phyloP scores from a whole-genome alignment of 352 stramenopile genomes.

The Peronosclerospora sorghi region DNA sequence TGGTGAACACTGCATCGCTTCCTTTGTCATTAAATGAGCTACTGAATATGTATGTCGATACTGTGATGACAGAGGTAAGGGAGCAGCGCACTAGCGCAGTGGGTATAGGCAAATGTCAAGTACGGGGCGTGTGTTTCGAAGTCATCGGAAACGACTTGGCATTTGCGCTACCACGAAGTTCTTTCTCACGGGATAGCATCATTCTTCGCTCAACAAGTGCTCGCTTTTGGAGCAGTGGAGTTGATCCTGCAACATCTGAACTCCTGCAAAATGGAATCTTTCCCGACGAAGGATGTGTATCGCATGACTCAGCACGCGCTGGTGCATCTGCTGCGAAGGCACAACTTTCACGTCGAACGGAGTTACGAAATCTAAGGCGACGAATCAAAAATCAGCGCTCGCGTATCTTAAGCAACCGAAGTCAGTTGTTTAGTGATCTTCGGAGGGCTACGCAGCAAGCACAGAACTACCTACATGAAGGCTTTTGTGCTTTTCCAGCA shows the following conservation, averaged over 20 bases:
- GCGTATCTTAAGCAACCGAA: slow-evolving; percentile 67
- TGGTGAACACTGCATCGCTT: slow-evolving; percentile 24
- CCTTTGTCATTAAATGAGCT: slow-evolving; percentile 28
- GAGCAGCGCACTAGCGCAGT: slow-evolving; percentile 10
- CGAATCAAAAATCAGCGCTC: slow-evolving; percentile 79
- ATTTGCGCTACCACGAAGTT: slow-evolving; percentile 68
- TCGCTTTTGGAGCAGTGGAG: slow-evolving; percentile 55
- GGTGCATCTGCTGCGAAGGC: slow-evolving; percentile 37
- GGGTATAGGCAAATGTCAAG: slow-evolving; percentile 9
- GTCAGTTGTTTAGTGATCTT: slow-evolving; percentile 71
- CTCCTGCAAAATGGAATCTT: slow-evolving; percentile 75
- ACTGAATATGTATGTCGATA: slow-evolving; percentile 24
- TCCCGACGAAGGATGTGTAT: slow-evolving; percentile 39
- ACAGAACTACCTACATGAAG: slow-evolving; percentile 79
- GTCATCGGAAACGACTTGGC: slow-evolving; percentile 71
- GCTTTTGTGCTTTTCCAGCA: slow-evolving; percentile 55
- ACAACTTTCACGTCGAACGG: slow-evolving; percentile 45
- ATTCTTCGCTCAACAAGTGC: slow-evolving; percentile 66
- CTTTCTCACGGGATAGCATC: slow-evolving; percentile 66
- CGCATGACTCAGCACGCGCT: slow-evolving; percentile 24
- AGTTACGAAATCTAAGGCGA: slow-evolving; percentile 59
- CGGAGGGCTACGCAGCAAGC: slow-evolving; percentile 72
- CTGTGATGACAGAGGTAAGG: slow-evolving; percentile 10
- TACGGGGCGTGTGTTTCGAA: slow-evolving; percentile 31
- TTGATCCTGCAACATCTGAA: slow-evolving; percentile 47